Evolutionary conservation across 1,139 yeast genomes (phyloP).

Genomic region (Hemisphaericaspora xylanilytica): DNA sequence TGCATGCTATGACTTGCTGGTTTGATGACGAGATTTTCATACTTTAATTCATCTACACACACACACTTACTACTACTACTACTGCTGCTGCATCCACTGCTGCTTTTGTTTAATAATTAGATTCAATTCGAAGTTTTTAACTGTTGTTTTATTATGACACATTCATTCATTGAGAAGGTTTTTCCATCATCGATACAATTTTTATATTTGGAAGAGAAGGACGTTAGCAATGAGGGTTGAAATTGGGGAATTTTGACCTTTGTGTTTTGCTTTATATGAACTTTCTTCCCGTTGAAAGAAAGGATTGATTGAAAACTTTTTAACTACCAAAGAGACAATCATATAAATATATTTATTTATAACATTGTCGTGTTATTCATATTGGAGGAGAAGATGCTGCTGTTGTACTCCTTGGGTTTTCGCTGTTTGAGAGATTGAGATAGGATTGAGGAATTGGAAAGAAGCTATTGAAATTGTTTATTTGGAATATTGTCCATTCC

Average conservation of each 20-base stretch:
- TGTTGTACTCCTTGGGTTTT: too few species aligned
- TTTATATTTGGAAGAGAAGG: too few species aligned
- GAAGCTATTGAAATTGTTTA: not conserved
- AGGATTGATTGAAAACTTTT: conserved; percentile 3
- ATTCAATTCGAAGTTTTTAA: too few species aligned
- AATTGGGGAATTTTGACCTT: conserved; percentile 3
- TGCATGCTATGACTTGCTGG: too few species aligned
- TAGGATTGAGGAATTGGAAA: not conserved
- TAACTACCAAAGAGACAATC: too few species aligned
- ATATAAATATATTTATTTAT: too few species aligned
- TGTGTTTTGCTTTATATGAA: not conserved
- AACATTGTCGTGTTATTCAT: too few species aligned
- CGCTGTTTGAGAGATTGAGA: not conserved
- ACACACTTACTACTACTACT: not conserved
- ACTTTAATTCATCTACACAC: not conserved
- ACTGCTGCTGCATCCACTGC: too few species aligned
- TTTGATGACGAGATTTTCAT: not conserved
- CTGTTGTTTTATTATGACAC: not conserved
- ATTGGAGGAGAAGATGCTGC: too few species aligned
- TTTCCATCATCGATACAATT: not conserved
- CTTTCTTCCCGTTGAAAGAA: not conserved
- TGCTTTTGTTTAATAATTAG: too few species aligned
- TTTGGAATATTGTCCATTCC: not conserved
- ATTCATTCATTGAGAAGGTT: not conserved
- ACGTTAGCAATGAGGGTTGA: not conserved